Evolutionary conservation across 441 rosid species (phyloP).

Genomic region (Isatis lusitanica): DNA sequence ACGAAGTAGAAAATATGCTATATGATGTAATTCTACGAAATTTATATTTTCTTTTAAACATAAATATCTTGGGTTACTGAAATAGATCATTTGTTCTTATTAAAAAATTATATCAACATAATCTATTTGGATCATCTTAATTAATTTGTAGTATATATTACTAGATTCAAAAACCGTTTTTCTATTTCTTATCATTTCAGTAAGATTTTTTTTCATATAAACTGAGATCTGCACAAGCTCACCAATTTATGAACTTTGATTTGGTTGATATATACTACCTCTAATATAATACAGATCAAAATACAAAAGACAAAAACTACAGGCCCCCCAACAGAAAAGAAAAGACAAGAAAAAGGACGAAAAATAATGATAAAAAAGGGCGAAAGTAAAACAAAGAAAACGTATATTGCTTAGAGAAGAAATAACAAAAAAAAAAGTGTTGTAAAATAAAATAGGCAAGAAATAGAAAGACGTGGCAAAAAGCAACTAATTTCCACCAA

Average conservation of each 20-base stretch:
- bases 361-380: neutral
- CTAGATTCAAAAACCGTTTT: slow-evolving; percentile 1
- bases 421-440: slow-evolving; percentile 6
- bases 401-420: slow-evolving; percentile 28
- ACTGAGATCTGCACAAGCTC: neutral
- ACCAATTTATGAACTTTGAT: neutral
- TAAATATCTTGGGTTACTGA: neutral
- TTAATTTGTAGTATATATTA: neutral
- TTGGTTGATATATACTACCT: neutral
- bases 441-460: neutral
- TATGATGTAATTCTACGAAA: neutral
- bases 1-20: neutral
- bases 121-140: neutral
- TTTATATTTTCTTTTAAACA: neutral
- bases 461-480: slow-evolving; percentile 35
- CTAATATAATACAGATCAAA: neutral
- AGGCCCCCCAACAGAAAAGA: neutral
- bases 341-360: slow-evolving; percentile 1
- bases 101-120: neutral
- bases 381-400: slow-evolving; percentile 26
- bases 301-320: slow-evolving; percentile 16
- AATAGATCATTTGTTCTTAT: neutral
- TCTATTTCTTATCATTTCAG: neutral
- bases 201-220: neutral
- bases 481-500: slow-evolving; percentile 38